Evolutionary conservation across 306 rosid genomes (phyloP), one percentile per base, ranked within the genome.

Genomic region (Fragaria nilgerrensis): DNA sequence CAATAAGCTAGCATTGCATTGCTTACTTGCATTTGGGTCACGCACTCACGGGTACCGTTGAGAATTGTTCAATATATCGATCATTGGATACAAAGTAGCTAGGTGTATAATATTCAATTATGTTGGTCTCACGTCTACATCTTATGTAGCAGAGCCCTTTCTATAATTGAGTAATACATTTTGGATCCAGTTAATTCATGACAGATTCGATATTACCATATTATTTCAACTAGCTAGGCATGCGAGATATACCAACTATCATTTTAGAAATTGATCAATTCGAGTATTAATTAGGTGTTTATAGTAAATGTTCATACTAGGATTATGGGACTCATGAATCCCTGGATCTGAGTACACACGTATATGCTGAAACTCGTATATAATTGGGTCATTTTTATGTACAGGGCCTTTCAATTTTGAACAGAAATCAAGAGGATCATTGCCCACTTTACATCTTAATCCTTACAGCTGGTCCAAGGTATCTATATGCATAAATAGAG

Each of bases 391-490:
- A 25, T 53, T 53, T 6, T 53, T 62, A 3, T 16, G 16, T 77
- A 82, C 80, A 85, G 91, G 91, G 16, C 91, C 91, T 49, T 87
- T 87, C 80, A 81, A 62, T 78, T 85, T 87, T 80, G 87, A 70
- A 70, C 83, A 71, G 61, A 83, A 74, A 62, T 68, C 80, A 10
- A 83, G 76, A 41, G 89, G 87, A 70, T 70, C 68, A 43, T 68
- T 87, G 14, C 89, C 91, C 23, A 73, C 10, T n/a, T 69, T 87
- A 76, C 89, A 83, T 68, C 85, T 85, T 43, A 87, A 87, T 81
- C 78, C 89, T 13, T 77, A 78, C 67, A 83, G 89, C 74, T 85
- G 91, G 91, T 82, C 91, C 49, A 87, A 87, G 91, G 88, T 84
- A 29, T 19, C 37, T 53, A 53, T 37, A 37, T 37, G 41, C 41